Evolutionary conservation across 352 stramenopile species (phyloP).

Genomic region (Thalassiosira pacifica): DNA sequence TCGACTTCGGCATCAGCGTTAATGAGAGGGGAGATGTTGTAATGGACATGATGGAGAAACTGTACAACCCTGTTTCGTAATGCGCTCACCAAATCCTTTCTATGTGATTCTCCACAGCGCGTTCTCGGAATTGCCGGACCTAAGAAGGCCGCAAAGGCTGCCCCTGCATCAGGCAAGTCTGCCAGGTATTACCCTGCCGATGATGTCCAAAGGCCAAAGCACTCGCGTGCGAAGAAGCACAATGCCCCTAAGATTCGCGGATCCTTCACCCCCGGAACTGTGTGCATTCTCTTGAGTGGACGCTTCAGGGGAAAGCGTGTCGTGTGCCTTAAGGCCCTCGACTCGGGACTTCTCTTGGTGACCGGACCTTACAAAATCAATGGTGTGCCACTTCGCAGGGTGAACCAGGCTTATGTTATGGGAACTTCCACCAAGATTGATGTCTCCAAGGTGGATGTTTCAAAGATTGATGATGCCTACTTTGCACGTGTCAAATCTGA

Average conservation of each 20-base stretch:
- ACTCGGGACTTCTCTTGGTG: conserved; percentile 96
- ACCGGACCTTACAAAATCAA: conserved; percentile 99
- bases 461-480: conserved; percentile 95
- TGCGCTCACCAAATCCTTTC: conserved; percentile 10
- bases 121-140: conserved; percentile 65
- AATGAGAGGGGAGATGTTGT: too few species aligned
- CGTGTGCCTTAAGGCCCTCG: conserved; percentile 97
- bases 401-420: conserved; percentile 99
- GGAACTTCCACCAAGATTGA: conserved; percentile 98
- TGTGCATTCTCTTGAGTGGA: conserved; percentile 97
- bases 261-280: conserved; percentile 96
- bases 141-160: conserved; percentile 70
- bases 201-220: conserved; percentile 77
- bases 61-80: too few species aligned
- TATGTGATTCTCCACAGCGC: conserved; percentile 21
- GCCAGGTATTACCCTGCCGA: conserved; percentile 89
- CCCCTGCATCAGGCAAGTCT: conserved; percentile 59
- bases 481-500: conserved; percentile 95
- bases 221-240: conserved; percentile 81
- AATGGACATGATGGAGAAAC: too few species aligned
- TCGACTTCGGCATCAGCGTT: too few species aligned
- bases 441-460: conserved; percentile 92
- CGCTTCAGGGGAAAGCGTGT: conserved; percentile 98
- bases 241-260: conserved; percentile 94
- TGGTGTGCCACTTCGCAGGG: conserved; percentile 96